Conservation (phyloP, 1,139 yeast genomes). For the Lodderomyces jiufengensis region DNA sequence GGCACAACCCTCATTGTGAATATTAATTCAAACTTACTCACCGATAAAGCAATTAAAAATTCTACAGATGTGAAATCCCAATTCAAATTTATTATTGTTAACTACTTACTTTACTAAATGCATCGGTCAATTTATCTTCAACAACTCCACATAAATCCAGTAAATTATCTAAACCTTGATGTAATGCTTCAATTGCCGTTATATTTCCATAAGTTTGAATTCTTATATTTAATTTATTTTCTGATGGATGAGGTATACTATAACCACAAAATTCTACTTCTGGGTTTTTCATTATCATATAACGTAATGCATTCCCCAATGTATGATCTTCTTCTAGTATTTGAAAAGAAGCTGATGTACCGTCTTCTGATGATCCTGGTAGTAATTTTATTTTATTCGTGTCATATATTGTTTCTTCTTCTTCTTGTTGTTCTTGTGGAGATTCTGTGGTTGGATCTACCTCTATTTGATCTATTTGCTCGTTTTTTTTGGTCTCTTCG, state of each 20-base stretch:
- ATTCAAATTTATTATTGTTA: no score
- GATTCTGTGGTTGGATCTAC: no score
- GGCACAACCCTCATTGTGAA: no score
- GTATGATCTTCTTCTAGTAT: slow-evolving; percentile 93
- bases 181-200: slow-evolving; percentile 90
- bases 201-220: slow-evolving; percentile 89
- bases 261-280: slow-evolving; percentile 98
- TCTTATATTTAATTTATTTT: slow-evolving; percentile 81
- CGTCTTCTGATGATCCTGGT: slow-evolving; percentile 94
- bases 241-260: slow-evolving; percentile 98
- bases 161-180: slow-evolving; percentile 85
- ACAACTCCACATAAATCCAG: slow-evolving; percentile 79
- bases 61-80: no score
- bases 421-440: slow-evolving; percentile 5
- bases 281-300: slow-evolving; percentile 94
- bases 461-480: no score
- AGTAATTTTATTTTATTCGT: slow-evolving; percentile 54
- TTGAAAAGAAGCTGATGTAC: slow-evolving; percentile 93
- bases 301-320: slow-evolving; percentile 87
- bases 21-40: no score
- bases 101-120: no score
- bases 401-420: slow-evolving; percentile 41
- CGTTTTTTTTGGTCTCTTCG: no score
- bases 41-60: no score
- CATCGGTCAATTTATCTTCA: slow-evolving; percentile 56